Evolutionary conservation across 345 rosid species (phyloP).

Genomic region (Salix brachista): DNA sequence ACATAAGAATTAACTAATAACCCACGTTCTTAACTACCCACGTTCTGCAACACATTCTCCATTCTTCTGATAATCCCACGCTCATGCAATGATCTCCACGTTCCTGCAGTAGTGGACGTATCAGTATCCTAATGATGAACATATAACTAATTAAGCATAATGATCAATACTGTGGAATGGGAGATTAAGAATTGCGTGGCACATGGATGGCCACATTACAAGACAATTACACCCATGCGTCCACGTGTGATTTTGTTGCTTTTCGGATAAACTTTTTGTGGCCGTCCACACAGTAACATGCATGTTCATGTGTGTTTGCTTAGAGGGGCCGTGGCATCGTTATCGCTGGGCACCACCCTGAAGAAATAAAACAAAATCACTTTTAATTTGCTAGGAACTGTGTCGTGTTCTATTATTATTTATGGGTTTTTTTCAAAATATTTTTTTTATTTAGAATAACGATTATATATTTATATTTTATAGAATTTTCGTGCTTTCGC

Average conservation of each 20-base stretch:
- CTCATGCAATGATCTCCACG: no score
- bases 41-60: no score
- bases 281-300: neutral
- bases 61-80: no score
- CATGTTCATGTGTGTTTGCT: neutral
- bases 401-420: no score
- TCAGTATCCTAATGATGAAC: neutral
- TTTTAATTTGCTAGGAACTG: neutral
- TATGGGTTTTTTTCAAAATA: no score
- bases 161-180: neutral
- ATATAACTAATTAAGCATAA: neutral
- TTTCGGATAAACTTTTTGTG: neutral
- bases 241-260: slow-evolving; percentile 3
- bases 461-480: no score
- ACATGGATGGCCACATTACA: neutral
- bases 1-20: no score
- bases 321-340: slow-evolving; percentile 1
- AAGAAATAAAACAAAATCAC: neutral
- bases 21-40: no score
- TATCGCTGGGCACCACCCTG: neutral
- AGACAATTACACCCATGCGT: neutral
- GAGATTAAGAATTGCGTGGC: neutral
- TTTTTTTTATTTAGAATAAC: no score
- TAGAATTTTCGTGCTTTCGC: no score
- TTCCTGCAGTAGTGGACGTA: no score